Evolutionary conservation across 2,329 filamentous ascomycete genomes (phyloP).

Genomic region (Pseudopyricularia cyperi): DNA sequence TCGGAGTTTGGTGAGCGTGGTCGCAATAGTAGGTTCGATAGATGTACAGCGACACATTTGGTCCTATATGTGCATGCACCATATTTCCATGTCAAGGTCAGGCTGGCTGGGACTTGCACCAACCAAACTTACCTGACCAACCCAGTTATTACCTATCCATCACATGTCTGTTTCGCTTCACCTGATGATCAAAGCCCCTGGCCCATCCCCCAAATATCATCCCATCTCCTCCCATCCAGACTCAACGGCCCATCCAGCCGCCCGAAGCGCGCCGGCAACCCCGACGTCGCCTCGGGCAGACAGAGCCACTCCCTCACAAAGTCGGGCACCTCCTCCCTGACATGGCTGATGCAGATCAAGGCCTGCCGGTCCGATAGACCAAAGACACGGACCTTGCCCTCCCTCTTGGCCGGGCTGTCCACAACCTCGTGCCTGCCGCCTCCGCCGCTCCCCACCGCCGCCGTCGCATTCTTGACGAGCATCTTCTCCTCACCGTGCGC

Average conservation of each 20-base stretch:
- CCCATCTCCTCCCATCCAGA: conserved; percentile 44
- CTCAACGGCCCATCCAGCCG: conserved; percentile 48
- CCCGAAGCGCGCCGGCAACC: conserved; percentile 48
- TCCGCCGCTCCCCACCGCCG: background rate
- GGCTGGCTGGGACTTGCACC: too few relatives aligned
- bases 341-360: conserved; percentile 83
- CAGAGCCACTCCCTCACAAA: conserved; percentile 77
- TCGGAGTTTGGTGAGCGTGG: too few relatives aligned
- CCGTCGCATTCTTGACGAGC: conserved; percentile 10
- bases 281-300: conserved; percentile 62
- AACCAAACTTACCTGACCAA: too few relatives aligned
- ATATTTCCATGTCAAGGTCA: too few relatives aligned
- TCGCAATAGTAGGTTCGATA: too few relatives aligned
- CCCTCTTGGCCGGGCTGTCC: conserved; percentile 30
- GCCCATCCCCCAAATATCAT: conserved; percentile 46
- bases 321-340: conserved; percentile 79
- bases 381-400: conserved; percentile 33
- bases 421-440: conserved; percentile 15
- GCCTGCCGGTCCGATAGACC: conserved; percentile 64
- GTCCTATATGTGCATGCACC: too few relatives aligned
- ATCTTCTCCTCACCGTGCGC: conserved; percentile 44
- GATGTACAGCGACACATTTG: too few relatives aligned
- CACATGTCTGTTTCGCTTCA: too few relatives aligned
- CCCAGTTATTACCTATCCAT: too few relatives aligned
- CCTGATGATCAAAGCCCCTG: background rate